Percentiles rank a stretch among this genome's conserved stretches.
phyloP scores from a whole-genome alignment of 257 asterid genomes.

The Ajuga chamaepitys region DNA sequence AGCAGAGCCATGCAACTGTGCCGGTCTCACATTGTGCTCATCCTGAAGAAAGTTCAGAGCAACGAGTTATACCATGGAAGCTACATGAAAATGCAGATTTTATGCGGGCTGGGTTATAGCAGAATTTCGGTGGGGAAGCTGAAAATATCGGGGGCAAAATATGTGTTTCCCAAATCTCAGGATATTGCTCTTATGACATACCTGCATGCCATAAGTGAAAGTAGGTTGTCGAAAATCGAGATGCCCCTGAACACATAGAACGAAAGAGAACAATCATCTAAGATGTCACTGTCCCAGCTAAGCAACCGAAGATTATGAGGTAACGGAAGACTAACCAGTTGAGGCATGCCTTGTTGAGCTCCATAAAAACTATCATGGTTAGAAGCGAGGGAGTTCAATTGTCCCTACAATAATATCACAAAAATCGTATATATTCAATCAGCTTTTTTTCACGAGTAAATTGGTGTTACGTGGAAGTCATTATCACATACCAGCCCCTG shows the following conservation, averaged over 20 bases:
- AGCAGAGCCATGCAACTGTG: slow-evolving; percentile 51
- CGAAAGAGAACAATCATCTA: not conserved
- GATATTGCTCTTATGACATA: slow-evolving; percentile 18
- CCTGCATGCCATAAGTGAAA: slow-evolving; percentile 73
- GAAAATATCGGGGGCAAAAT: no score
- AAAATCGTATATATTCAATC: slow-evolving; percentile 4
- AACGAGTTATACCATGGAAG: not conserved
- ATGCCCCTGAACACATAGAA: slow-evolving; percentile 53
- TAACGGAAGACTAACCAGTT: slow-evolving; percentile 43
- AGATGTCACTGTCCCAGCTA: not conserved
- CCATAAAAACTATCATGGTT: slow-evolving; percentile 70
- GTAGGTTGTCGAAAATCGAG: slow-evolving; percentile 76
- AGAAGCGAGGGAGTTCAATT: slow-evolving; percentile 54
- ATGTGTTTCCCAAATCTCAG: not conserved
- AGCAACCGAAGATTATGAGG: not conserved
- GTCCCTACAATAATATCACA: slow-evolving; percentile 52
- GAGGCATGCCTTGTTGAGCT: slow-evolving; percentile 65
- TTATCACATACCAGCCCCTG: slow-evolving; percentile 67
- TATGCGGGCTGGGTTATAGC: no score
- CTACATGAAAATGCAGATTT: not conserved
- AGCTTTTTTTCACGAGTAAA: not conserved
- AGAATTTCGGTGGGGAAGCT: no score
- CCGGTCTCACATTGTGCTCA: slow-evolving; percentile 55
- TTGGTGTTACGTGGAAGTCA: not conserved
- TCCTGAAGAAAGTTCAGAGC: slow-evolving; percentile 40